Conservation (phyloP, 2,329 filamentous ascomycete species). For the Alternaria brassicae region DNA sequence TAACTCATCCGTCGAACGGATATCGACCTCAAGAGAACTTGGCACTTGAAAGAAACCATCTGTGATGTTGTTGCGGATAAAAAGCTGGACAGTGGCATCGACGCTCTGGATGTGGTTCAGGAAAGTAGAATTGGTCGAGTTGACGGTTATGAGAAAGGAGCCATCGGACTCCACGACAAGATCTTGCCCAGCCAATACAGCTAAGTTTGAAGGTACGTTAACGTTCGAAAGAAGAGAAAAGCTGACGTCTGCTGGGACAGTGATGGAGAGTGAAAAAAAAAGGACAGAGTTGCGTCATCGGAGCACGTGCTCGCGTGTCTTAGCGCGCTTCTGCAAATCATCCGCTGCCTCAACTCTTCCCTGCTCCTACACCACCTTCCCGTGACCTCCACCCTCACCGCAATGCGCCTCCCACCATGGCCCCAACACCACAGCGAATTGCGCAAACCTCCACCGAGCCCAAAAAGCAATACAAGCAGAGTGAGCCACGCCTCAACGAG, state of each 20-base stretch:
- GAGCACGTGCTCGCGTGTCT: no score
- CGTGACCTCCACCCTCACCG: neutral
- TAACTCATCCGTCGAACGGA: neutral
- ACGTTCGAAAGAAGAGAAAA: neutral
- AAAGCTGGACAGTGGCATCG: neutral
- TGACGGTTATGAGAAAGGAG: neutral
- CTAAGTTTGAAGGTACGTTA: neutral
- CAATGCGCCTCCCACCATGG: slow-evolving; percentile 30
- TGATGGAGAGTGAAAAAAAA: no score
- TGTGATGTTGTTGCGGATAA: no score
- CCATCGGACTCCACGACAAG: neutral
- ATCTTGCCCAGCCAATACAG: neutral
- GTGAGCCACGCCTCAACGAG: slow-evolving; percentile 35
- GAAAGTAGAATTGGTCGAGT: neutral
- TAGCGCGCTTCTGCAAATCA: no score
- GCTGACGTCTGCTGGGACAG: neutral
- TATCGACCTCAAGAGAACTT: neutral
- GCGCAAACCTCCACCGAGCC: slow-evolving; percentile 47
- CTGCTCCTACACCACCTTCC: no score
- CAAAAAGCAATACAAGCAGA: slow-evolving; percentile 44
- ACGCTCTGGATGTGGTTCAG: neutral
- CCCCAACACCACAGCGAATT: slow-evolving; percentile 31
- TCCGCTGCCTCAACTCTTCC: no score
- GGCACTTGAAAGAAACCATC: no score
- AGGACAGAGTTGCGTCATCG: no score